Evolutionary conservation across 352 stramenopile species (phyloP).

Genomic region (Globisporangium solare): DNA sequence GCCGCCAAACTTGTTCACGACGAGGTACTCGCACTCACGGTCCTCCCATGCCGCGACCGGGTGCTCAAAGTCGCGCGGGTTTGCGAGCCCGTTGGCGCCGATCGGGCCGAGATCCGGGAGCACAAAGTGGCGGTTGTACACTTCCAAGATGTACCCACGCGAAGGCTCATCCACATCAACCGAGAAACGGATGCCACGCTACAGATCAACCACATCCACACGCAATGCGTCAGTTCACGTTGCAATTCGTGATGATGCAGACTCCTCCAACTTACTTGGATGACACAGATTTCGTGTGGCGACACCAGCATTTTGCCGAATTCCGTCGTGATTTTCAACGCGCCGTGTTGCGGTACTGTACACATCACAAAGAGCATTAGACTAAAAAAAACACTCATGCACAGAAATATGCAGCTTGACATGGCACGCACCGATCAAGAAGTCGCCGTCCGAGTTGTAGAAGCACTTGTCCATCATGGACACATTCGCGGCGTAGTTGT

Average conservation of each 20-base stretch:
- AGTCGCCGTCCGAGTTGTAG: constrained; percentile 96
- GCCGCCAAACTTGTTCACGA: constrained; percentile 88
- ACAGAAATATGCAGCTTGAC: background rate
- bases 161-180: constrained; percentile 82
- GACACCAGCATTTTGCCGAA: constrained; percentile 84
- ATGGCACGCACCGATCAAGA: constrained; percentile 83
- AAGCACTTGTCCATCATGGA: constrained; percentile 90
- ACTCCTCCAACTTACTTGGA: constrained; percentile 54
- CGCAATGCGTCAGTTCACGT: background rate
- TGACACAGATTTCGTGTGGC: constrained; percentile 93
- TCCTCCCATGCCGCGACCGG: constrained; percentile 90
- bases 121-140: constrained; percentile 94
- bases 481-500: constrained; percentile 90
- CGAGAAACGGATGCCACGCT: constrained; percentile 92
- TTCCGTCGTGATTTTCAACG: constrained; percentile 92
- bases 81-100: constrained; percentile 94
- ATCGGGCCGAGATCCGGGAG: constrained; percentile 95
- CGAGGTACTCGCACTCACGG: constrained; percentile 63
- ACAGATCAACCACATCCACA: background rate
- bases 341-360: constrained; percentile 87
- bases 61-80: constrained; percentile 93
- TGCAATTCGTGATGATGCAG: background rate
- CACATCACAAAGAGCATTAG: background rate
- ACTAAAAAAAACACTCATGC: background rate
- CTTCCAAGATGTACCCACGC: constrained; percentile 94